Base-by-base conservation (phyloP, 257 asterid genomes). In the Solanum boliviense region DNA sequence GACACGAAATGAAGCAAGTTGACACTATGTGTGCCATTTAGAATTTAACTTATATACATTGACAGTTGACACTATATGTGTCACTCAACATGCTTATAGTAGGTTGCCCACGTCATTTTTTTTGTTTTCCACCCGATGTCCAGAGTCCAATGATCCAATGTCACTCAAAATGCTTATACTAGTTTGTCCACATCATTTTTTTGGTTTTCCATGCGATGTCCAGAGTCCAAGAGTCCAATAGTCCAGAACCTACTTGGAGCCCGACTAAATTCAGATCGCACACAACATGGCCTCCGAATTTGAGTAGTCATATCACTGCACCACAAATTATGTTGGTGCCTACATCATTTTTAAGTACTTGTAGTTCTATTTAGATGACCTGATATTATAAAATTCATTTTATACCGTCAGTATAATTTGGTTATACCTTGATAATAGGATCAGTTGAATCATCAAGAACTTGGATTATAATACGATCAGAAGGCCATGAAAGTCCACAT, bases 371-470 rank as follows among this genome's bases (percentile, higher is more conserved):
- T 72, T 73, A 73, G 18, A 1, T 73, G 48, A 73, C 1, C 31
- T 11, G 32, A 23, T 36, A 9, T 7, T 76, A 7, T n/a, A 25
- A 38, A 12, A 4, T 7, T 39, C 15, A 2, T 13, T 36, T 78
- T 15, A 4, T 25, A 41, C 0, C 0, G 4, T 2, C 16, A 0
- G 12, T 13, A 0, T 25, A 2, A 5, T 25, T 27, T 36, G 2
- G 5, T 13, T 9, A 82, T 90, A 95, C 98, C 93, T 91, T 93
- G 88, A 91, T 87, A 32, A 86, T 90, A 88, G 90, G 90, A 88
- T 95, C 97, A 32, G 96, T 95, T 12, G 98, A 95, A 92, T 95
- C 98, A 87, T 95, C 98, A 87, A 95, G 90, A 13, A 94, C 98
- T 90, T 95, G 97, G 62, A 95, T 88, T 39, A 94, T 91, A 32